Evolutionary conservation across 768 basidiomycete genomes (phyloP).

Genomic region (Neoboletus brunneissimus): DNA sequence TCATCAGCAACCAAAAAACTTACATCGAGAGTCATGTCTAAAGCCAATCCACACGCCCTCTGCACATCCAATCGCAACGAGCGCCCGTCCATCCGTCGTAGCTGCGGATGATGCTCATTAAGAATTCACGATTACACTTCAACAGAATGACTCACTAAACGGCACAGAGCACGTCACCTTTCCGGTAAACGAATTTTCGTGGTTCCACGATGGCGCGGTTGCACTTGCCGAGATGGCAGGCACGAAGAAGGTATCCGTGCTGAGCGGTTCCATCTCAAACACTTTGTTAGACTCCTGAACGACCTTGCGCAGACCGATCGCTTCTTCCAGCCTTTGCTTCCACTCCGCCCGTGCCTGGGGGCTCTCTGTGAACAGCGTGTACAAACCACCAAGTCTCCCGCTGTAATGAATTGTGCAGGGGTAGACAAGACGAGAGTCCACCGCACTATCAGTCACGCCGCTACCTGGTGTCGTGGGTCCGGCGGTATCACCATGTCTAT

Average conservation of each 20-base stretch:
- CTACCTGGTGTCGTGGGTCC: slow-evolving; percentile 28
- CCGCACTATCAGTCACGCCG: slow-evolving; percentile 37
- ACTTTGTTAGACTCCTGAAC: slow-evolving; percentile 94
- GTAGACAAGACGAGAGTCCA: slow-evolving; percentile 74
- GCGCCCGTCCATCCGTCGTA: slow-evolving; percentile 76
- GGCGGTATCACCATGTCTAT: slow-evolving; percentile 32
- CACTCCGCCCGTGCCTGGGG: slow-evolving; percentile 75
- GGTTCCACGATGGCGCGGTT: slow-evolving; percentile 53
- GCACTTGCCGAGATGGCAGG: slow-evolving; percentile 56
- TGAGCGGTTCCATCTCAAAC: slow-evolving; percentile 89
- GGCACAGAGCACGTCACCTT: slow-evolving; percentile 95
- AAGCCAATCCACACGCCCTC: slow-evolving; percentile 97
- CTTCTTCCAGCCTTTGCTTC: slow-evolving; percentile 87
- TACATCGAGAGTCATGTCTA: slow-evolving; percentile 83
- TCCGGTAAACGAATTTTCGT: slow-evolving; percentile 70
- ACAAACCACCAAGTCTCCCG: slow-evolving; percentile 81
- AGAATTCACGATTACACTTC: background rate
- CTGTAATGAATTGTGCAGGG: slow-evolving; percentile 90
- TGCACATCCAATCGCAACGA: slow-evolving; percentile 92
- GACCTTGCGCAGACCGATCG: slow-evolving; percentile 76
- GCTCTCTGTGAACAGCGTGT: slow-evolving; percentile 85
- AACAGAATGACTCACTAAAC: slow-evolving; percentile 55
- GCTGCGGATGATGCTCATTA: slow-evolving; percentile 40
- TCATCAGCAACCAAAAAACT: background rate
- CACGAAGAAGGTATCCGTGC: slow-evolving; percentile 82